Percentiles rank a stretch among this genome's conserved stretches.
These are phyloP conservation scores for Fraxinus excelsior DNA, from an alignment of 257 asterid species.

Conservation along the genomic window DNA sequence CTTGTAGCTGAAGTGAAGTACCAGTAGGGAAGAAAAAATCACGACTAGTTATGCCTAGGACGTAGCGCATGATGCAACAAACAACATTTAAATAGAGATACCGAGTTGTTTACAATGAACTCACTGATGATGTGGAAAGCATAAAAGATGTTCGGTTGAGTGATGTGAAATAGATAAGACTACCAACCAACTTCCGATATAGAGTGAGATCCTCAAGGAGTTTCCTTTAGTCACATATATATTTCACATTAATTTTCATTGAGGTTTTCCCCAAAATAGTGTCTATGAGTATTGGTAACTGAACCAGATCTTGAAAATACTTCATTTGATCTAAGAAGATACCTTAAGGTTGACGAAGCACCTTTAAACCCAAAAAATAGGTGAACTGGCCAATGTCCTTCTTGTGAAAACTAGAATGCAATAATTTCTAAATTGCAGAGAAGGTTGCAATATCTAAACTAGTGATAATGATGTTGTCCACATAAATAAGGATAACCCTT, in stretches of 20 bases:
- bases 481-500: neutral
- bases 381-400: slow-evolving; percentile 3
- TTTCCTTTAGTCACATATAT: neutral
- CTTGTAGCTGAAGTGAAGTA: neutral
- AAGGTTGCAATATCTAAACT: neutral
- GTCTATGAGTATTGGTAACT: neutral
- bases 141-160: neutral
- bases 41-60: neutral
- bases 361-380: neutral
- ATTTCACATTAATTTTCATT: neutral
- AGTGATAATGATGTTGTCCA: slow-evolving; percentile 5
- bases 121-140: neutral
- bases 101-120: neutral
- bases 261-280: neutral
- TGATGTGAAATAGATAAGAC: neutral
- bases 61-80: neutral
- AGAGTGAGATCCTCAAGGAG: neutral
- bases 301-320: neutral
- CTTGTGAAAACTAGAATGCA: neutral
- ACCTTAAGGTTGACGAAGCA: neutral
- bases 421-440: neutral
- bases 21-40: neutral
- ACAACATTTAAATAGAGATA: neutral
- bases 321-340: neutral
- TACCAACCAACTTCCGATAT: neutral